phyloP scores from a whole-genome alignment of 2,329 filamentous ascomycete species.

The Cadophora gregata region DNA sequence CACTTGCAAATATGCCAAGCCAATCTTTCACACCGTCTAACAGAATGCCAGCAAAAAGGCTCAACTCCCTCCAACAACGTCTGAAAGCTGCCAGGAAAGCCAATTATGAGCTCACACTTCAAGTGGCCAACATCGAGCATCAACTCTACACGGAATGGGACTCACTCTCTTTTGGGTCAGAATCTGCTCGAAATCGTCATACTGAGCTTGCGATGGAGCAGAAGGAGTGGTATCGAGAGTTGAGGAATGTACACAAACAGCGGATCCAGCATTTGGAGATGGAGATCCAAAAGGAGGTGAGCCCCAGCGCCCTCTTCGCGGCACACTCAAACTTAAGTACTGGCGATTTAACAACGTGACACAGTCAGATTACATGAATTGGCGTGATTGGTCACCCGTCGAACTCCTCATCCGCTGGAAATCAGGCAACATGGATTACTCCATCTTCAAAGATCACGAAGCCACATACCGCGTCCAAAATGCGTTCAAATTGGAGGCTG shows the following conservation, averaged over 20 bases:
- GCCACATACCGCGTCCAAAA: not conserved
- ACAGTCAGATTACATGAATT: constrained; percentile 4
- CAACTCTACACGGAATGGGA: not conserved
- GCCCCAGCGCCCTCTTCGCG: no score
- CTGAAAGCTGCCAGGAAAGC: not conserved
- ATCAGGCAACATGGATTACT: constrained; percentile 8
- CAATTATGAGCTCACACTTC: not conserved
- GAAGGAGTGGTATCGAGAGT: not conserved
- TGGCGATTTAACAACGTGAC: not conserved
- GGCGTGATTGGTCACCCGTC: not conserved
- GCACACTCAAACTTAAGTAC: no score
- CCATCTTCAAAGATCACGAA: constrained; percentile 4
- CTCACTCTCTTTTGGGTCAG: not conserved
- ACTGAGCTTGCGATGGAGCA: not conserved
- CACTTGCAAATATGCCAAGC: no score
- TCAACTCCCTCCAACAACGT: not conserved
- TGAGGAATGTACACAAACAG: not conserved
- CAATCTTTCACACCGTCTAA: no score
- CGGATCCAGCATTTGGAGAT: not conserved
- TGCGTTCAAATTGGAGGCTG: not conserved
- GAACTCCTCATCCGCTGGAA: constrained; percentile 11
- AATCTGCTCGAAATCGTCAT: not conserved
- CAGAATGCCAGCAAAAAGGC: not conserved
- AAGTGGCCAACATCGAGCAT: not conserved
- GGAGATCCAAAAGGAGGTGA: not conserved